Conservation (phyloP, 345 rosid species). For the Angophora floribunda region DNA sequence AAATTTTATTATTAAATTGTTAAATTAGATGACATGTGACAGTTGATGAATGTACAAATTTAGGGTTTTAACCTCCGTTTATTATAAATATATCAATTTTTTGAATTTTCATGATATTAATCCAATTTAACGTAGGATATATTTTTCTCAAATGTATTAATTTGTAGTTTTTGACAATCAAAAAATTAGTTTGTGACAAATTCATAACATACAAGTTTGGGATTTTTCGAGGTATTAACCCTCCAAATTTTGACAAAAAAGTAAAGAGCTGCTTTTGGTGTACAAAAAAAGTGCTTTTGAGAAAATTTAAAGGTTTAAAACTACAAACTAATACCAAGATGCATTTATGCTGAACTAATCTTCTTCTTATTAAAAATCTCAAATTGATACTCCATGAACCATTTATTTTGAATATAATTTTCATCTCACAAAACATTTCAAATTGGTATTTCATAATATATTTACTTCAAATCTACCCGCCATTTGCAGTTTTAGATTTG, state of each 20-base stretch:
- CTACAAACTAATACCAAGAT: accelerated
- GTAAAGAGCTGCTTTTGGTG: background rate
- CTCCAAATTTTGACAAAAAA: background rate
- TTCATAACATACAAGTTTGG: no score
- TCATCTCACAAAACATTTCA: background rate
- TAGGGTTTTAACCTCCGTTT: no score
- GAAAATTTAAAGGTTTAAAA: background rate
- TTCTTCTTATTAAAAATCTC: accelerated
- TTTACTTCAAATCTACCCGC: accelerated
- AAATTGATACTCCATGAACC: accelerated
- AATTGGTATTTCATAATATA: accelerated
- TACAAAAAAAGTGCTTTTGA: background rate
- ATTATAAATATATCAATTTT: no score
- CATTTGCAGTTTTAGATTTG: accelerated
- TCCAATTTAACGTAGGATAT: no score
- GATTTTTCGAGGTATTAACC: no score
- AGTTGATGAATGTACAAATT: no score
- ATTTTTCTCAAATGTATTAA: no score
- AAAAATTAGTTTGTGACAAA: no score
- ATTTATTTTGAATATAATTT: background rate
- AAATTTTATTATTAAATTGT: no score
- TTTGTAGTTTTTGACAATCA: no score
- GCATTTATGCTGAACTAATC: accelerated
- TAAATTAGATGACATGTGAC: no score
- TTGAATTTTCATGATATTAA: no score